Evolutionary conservation across 2,329 filamentous ascomycete species (phyloP).

Genomic region (Elsinoe fawcettii): DNA sequence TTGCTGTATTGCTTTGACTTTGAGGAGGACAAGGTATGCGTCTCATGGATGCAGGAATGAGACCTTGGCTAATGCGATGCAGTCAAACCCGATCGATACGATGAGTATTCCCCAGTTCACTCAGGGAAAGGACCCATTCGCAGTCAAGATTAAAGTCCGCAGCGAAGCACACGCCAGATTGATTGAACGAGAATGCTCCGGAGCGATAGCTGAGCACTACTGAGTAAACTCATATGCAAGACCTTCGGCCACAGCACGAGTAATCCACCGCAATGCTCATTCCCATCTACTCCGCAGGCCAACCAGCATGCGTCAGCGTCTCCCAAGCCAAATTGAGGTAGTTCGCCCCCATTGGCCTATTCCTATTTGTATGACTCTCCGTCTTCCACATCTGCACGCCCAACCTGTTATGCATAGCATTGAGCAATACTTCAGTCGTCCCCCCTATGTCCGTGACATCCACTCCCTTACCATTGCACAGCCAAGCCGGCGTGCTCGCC

Average conservation of each 20-base stretch:
- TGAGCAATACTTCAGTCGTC: background rate
- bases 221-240: background rate
- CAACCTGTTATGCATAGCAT: conserved; percentile 2
- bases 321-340: conserved; percentile 4
- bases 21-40: conserved; percentile 1
- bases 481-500: background rate
- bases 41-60: background rate
- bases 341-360: conserved; percentile 4
- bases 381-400: conserved; percentile 6
- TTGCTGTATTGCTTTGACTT: conserved; percentile 15
- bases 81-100: conserved; percentile 10
- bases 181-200: conserved; percentile 5
- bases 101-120: conserved; percentile 6
- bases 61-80: background rate
- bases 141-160: conserved; percentile 2
- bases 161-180: conserved; percentile 9
- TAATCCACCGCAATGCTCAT: background rate
- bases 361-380: conserved; percentile 9
- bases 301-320: conserved; percentile 7
- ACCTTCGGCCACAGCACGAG: background rate
- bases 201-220: background rate
- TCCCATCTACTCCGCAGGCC: background rate
- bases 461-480: background rate
- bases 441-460: background rate
- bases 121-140: conserved; percentile 1